phyloP scores from a whole-genome alignment of 2,329 filamentous ascomycete genomes.

The Colletotrichum graminicola region DNA sequence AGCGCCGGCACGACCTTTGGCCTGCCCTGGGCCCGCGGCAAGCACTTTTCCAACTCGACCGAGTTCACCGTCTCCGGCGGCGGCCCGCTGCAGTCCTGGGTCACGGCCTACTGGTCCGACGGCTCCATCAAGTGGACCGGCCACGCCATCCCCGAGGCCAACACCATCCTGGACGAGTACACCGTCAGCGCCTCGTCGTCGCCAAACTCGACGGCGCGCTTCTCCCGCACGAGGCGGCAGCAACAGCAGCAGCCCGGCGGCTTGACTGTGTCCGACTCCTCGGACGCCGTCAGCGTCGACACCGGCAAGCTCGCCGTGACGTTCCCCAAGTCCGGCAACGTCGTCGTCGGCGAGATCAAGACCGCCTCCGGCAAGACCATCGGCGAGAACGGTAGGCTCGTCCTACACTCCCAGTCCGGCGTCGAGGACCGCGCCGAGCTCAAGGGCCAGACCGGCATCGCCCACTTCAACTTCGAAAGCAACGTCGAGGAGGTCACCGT shows the following conservation, averaged over 20 bases:
- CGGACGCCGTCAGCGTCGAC: slow-evolving; percentile 53
- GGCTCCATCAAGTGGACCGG: slow-evolving; percentile 72
- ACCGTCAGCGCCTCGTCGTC: slow-evolving; percentile 46
- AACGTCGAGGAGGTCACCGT: slow-evolving; percentile 64
- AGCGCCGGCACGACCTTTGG: slow-evolving; percentile 58
- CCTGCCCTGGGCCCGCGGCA: slow-evolving; percentile 58
- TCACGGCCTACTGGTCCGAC: slow-evolving; percentile 70
- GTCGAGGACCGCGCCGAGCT: slow-evolving; percentile 57
- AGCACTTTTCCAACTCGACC: slow-evolving; percentile 53
- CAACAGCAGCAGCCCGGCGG: slow-evolving; percentile 46
- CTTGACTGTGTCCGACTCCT: slow-evolving; percentile 44
- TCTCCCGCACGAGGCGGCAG: slow-evolving; percentile 45
- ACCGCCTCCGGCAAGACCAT: slow-evolving; percentile 57
- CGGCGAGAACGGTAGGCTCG: slow-evolving; percentile 61
- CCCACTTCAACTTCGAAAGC: slow-evolving; percentile 62
- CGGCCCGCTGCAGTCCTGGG: slow-evolving; percentile 62
- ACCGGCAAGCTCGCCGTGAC: slow-evolving; percentile 58
- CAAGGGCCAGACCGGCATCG: slow-evolving; percentile 51
- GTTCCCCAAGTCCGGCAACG: slow-evolving; percentile 58
- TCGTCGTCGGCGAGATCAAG: slow-evolving; percentile 56
- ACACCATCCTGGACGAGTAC: slow-evolving; percentile 57
- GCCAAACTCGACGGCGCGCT: slow-evolving; percentile 45
- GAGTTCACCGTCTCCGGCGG: slow-evolving; percentile 50
- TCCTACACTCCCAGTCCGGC: slow-evolving; percentile 65
- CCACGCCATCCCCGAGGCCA: slow-evolving; percentile 63